phyloP scores from a whole-genome alignment of 1,139 yeast species.

The Blastobotrys arbuscula region DNA sequence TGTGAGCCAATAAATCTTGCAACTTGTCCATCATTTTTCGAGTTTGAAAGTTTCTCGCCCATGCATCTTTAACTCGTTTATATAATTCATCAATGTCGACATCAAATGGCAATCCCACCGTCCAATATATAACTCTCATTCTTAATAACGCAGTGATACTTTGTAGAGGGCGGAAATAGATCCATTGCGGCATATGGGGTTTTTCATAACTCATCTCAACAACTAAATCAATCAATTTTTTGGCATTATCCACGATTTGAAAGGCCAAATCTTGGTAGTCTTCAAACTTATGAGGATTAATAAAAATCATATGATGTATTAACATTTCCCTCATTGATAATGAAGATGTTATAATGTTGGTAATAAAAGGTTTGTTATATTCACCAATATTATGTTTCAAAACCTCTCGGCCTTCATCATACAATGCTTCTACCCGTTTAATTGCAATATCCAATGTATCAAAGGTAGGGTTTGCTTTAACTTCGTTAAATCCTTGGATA shows the following conservation, averaged over 20 bases:
- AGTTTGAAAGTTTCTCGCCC: constrained; percentile 1
- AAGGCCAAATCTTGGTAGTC: neutral
- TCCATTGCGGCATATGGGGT: constrained; percentile 10
- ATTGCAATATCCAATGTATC: neutral
- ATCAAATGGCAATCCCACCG: constrained; percentile 1
- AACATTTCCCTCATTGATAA: constrained; percentile 2
- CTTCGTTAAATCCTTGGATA: neutral
- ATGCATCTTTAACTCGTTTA: constrained; percentile 5
- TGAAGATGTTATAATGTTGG: neutral
- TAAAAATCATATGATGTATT: constrained; percentile 3
- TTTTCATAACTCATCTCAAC: neutral
- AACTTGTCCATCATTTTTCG: constrained; percentile 1
- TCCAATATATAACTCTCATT: constrained; percentile 7
- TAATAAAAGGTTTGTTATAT: neutral
- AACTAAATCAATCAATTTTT: neutral
- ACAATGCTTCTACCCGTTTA: neutral
- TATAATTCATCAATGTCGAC: constrained; percentile 3
- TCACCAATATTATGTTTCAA: neutral
- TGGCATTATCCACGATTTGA: neutral
- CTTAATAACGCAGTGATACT: constrained; percentile 6
- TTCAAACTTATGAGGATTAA: neutral
- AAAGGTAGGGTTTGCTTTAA: neutral
- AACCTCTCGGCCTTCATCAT: neutral
- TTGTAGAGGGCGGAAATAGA: constrained; percentile 6
- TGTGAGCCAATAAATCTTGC: neutral